These are phyloP conservation scores for Boletales sp. DNA, from an alignment of 768 basidiomycete species.

Conservation along the genomic window DNA sequence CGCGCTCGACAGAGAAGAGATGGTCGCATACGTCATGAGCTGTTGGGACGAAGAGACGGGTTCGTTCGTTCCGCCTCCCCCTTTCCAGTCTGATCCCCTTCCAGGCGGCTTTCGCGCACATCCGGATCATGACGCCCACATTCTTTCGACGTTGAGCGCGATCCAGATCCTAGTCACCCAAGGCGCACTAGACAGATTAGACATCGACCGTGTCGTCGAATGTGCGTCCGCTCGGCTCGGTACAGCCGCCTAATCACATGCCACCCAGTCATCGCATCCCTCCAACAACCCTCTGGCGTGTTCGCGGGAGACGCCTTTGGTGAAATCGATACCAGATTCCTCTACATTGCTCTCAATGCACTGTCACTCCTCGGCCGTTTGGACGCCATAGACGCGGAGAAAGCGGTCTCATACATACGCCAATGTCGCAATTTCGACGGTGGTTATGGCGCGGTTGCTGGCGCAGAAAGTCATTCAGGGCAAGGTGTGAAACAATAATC, in stretches of 20 bases:
- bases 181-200: slow-evolving; percentile 69
- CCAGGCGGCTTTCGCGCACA: slow-evolving; percentile 90
- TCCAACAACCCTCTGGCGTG: slow-evolving; percentile 82
- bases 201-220: slow-evolving; percentile 64
- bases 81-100: slow-evolving; percentile 1
- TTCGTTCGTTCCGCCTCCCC: slow-evolving; percentile 11
- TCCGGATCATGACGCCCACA: slow-evolving; percentile 89
- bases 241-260: not conserved
- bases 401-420: slow-evolving; percentile 66
- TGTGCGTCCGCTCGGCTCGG: slow-evolving; percentile 46
- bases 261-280: slow-evolving; percentile 68
- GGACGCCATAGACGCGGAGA: slow-evolving; percentile 61
- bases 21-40: slow-evolving; percentile 85
- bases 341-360: slow-evolving; percentile 81
- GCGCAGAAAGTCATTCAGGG: slow-evolving; percentile 90
- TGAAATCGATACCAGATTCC: slow-evolving; percentile 90
- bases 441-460: slow-evolving; percentile 80
- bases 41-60: slow-evolving; percentile 96
- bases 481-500: slow-evolving; percentile 53
- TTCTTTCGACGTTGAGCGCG: slow-evolving; percentile 83
- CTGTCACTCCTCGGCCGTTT: slow-evolving; percentile 79
- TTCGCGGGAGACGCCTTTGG: slow-evolving; percentile 91
- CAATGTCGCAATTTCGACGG: slow-evolving; percentile 93
- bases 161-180: slow-evolving; percentile 90
- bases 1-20: slow-evolving; percentile 77